Base-by-base conservation (phyloP, 768 basidiomycete species). In the Arthromyces matolae region DNA sequence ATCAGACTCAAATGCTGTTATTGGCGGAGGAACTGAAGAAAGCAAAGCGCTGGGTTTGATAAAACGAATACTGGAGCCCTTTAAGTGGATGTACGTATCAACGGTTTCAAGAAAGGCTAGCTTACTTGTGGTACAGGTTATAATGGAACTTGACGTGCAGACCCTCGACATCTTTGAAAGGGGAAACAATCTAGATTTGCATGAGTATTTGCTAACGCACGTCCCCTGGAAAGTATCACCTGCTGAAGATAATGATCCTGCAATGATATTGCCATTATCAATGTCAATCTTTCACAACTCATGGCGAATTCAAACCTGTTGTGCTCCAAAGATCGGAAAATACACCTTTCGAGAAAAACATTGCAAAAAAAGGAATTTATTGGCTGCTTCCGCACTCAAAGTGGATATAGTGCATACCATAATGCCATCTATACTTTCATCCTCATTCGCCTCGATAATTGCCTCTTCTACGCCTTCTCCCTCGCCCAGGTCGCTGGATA, bases 191-290 rank as follows among this genome's bases (percentile, higher is more conserved):
- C 88, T n/a, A n/a, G n/a, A n/a, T n/a, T n/a, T 90, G 45, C 20
- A 43, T 20, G 23, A 29, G 29, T 39, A 20, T 28, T 47, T 34
- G 53, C 22, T 50, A 50, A 34, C 13, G 23, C 9, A 36, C 16
- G n/a, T n/a, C n/a, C 14, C 27, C 33, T 27, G 18, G 24, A 35
- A 34, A 34, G 41, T 31, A 42, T 51, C 56, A 84, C 88, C 73
- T 97, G 95, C 66, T 99, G 96, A 46, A 99, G 73, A 65, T 99
- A 99, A 62, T 95, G 92, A 63, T 97, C 96, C 85, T 97, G n/a
- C n/a, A n/a, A n/a, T n/a, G 22, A 49, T 46, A 48, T 45, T 50
- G 24, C 43, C 20, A 14, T 28, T 42, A 41, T 45, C 45, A 28
- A 56, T 18, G 13, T 24, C 23, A 10, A 49, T 35, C 45, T 8